These are phyloP conservation scores for Coemansia sp. DNA, from an alignment of 192 early-diverging fungal genomes.

Conservation along the genomic window DNA sequence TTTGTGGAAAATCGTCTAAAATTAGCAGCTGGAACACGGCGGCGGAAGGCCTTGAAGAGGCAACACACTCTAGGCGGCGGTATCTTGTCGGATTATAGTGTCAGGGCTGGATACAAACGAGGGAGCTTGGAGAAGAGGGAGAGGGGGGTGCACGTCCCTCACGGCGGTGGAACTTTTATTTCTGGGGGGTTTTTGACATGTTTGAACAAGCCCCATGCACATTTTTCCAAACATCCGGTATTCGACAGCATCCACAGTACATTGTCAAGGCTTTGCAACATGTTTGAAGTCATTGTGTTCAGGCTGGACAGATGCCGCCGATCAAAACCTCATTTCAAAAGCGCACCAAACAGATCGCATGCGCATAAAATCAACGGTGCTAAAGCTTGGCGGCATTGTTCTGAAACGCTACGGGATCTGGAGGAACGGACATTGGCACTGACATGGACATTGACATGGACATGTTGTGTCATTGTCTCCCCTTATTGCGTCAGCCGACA, in stretches of 20 bases:
- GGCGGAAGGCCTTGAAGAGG: too few species aligned
- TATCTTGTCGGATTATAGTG: too few species aligned
- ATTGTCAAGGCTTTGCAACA: not conserved
- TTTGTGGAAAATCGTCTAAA: constrained; percentile 2
- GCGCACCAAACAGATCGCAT: not conserved
- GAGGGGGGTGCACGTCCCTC: not conserved
- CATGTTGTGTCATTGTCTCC: too few species aligned
- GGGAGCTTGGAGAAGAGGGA: not conserved
- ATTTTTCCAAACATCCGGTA: too few species aligned
- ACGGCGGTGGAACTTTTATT: too few species aligned
- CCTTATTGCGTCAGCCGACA: too few species aligned
- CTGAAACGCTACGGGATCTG: not conserved
- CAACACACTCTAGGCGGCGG: too few species aligned
- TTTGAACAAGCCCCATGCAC: too few species aligned
- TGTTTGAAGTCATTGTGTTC: not conserved
- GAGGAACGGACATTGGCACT: not conserved
- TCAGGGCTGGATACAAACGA: not conserved
- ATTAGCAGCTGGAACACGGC: not conserved
- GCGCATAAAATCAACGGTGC: constrained; percentile 4
- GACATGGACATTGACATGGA: too few species aligned
- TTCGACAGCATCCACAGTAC: not conserved
- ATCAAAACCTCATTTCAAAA: not conserved
- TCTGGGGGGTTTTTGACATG: too few species aligned
- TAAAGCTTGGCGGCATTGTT: not conserved
- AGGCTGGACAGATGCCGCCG: not conserved